These are phyloP conservation scores for Eragrostis tef DNA, from an alignment of 202 grass and related monocot genomes.

Conservation along the genomic window DNA sequence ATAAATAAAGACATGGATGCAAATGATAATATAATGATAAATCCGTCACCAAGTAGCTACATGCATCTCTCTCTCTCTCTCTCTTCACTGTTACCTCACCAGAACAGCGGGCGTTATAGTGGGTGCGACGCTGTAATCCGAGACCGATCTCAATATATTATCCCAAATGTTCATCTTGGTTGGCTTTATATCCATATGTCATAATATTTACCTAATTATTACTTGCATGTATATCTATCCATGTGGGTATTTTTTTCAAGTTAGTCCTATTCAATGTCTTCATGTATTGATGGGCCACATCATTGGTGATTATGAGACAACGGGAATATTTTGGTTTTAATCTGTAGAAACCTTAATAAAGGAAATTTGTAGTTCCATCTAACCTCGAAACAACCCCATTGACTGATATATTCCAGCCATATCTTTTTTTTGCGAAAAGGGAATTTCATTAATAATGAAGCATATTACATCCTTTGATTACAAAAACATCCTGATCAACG, in stretches of 20 bases:
- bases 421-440: no score
- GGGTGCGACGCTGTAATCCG: constrained; percentile 51
- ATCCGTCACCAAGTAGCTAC: constrained; percentile 27
- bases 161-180: neutral
- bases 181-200: constrained; percentile 34
- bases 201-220: neutral
- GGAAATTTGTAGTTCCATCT: no score
- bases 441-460: no score
- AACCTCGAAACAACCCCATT: no score
- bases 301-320: no score
- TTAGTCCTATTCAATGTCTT: no score
- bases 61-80: constrained; percentile 18
- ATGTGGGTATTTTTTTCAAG: neutral
- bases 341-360: no score
- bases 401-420: no score
- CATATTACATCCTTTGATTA: no score
- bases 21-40: constrained; percentile 24
- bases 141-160: constrained; percentile 39
- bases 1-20: constrained; percentile 33
- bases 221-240: neutral
- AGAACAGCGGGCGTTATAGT: constrained; percentile 7
- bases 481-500: no score
- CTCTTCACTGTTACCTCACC: constrained; percentile 27
- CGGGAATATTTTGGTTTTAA: no score
- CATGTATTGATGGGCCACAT: no score